A percentile compares a stretch with the other conserved stretches of the same genome.
phyloP scores from a whole-genome alignment of 331 rosid species.

The Telfairia occidentalis region DNA sequence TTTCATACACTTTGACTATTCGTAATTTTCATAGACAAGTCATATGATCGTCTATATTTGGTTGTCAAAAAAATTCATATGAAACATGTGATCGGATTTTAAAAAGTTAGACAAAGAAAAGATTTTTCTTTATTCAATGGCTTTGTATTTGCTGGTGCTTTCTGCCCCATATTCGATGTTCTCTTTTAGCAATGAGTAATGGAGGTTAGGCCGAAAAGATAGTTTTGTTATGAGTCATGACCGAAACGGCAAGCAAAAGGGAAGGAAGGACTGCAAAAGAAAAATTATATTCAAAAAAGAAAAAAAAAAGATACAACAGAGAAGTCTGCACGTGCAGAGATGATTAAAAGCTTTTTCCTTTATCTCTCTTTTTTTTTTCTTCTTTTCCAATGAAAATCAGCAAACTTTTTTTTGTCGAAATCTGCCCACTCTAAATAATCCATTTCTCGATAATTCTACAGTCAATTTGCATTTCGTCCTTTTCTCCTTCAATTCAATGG shows the following conservation, averaged over 20 bases:
- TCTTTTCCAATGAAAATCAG: neutral
- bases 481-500: neutral
- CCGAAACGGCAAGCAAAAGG: conserved; percentile 1
- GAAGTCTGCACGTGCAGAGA: conserved; percentile 17
- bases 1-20: too few relatives aligned
- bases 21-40: too few relatives aligned
- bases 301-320: neutral
- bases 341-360: conserved; percentile 6
- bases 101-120: neutral
- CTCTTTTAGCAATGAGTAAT: neutral
- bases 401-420: neutral
- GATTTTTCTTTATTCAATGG: neutral
- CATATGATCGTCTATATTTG: too few relatives aligned
- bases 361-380: neutral
- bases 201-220: neutral
- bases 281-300: neutral
- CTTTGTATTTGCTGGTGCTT: neutral
- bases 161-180: neutral
- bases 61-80: neutral
- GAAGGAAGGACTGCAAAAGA: neutral
- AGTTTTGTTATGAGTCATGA: conserved; percentile 7
- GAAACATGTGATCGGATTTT: neutral
- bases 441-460: neutral
- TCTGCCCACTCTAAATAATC: neutral
- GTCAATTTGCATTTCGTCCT: neutral